phyloP scores from a whole-genome alignment of 257 asterid genomes.

The Gentiana macrophylla region DNA sequence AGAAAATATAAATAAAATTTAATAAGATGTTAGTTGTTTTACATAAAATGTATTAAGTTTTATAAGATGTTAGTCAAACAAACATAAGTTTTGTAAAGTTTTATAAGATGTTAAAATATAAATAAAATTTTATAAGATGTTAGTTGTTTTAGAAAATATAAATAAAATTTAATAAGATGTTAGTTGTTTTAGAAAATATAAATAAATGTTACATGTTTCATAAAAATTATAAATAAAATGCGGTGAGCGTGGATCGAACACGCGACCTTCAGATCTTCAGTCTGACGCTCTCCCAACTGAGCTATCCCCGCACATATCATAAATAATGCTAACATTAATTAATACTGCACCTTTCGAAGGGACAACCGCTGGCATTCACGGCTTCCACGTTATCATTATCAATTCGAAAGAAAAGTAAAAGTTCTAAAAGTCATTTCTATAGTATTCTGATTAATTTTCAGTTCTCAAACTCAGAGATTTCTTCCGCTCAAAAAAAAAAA shows the following conservation, averaged over 20 bases:
- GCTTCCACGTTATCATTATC: neutral
- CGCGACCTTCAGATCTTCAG: slow-evolving; percentile 79
- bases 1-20: no score
- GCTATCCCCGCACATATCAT: slow-evolving; percentile 56
- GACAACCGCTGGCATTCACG: no score
- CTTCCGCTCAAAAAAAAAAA: no score
- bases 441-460: neutral
- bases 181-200: neutral
- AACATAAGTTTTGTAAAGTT: no score
- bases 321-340: neutral
- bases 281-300: slow-evolving; percentile 94
- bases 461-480: no score
- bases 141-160: no score
- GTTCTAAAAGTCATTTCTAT: neutral
- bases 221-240: slow-evolving; percentile 10
- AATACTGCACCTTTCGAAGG: neutral
- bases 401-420: neutral
- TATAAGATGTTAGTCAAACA: no score
- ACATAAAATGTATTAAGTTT: no score
- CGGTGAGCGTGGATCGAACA: slow-evolving; percentile 96
- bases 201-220: neutral
- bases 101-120: no score
- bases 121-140: no score
- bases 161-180: no score
- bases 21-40: no score